Evolutionary conservation across 768 basidiomycete genomes (phyloP).

Genomic region (Coprinopsis cinerea): DNA sequence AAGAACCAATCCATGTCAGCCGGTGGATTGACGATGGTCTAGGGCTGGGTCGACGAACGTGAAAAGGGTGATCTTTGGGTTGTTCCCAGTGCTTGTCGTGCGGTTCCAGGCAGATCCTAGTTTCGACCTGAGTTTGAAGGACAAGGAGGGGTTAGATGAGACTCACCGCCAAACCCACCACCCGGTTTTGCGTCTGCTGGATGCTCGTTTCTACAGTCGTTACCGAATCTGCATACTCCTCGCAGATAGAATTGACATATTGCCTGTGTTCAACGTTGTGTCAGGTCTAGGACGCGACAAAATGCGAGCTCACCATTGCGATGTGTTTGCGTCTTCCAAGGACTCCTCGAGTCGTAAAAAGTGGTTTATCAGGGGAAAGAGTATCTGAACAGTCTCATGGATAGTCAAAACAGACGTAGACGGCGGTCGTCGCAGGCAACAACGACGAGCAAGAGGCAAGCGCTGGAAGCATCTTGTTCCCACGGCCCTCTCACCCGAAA

Average conservation of each 20-base stretch:
- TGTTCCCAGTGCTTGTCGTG: slow-evolving; percentile 21
- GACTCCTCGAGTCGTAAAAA: too few species aligned
- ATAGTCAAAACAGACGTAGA: too few species aligned
- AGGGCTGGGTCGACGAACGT: slow-evolving; percentile 12
- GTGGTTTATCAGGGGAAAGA: too few species aligned
- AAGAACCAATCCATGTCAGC: neutral
- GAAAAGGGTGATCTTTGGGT: slow-evolving; percentile 35
- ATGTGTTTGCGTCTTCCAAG: too few species aligned
- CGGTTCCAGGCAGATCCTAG: neutral
- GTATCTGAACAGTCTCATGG: too few species aligned
- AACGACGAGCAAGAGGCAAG: neutral
- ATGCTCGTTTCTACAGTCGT: slow-evolving; percentile 63
- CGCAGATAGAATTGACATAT: slow-evolving; percentile 60
- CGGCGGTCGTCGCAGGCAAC: slow-evolving; percentile 4
- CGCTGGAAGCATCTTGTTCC: neutral
- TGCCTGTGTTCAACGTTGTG: slow-evolving; percentile 25
- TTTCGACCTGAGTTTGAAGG: neutral
- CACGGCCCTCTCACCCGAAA: neutral
- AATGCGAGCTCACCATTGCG: too few species aligned
- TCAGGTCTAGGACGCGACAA: too few species aligned
- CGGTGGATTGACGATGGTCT: neutral
- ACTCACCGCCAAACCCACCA: slow-evolving; percentile 49
- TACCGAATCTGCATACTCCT: slow-evolving; percentile 63
- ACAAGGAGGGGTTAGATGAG: neutral
- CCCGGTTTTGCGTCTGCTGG: slow-evolving; percentile 31